Conservation (phyloP, 495 filamentous ascomycete species). For the Stereocaulon alpinum region DNA sequence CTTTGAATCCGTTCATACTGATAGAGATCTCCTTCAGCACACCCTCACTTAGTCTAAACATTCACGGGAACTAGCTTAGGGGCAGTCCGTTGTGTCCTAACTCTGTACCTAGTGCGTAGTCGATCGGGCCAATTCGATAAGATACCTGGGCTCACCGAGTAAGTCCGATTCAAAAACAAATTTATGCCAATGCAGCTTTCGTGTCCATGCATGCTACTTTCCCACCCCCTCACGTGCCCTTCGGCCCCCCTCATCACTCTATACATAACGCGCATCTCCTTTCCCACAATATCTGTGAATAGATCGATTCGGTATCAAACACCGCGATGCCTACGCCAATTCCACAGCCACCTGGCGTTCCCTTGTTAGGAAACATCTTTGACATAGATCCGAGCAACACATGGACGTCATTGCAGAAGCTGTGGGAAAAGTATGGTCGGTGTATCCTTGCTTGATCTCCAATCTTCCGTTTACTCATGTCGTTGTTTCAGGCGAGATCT, state of each 20-base stretch:
- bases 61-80: too few species aligned
- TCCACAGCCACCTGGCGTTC: conserved; percentile 55
- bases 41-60: too few species aligned
- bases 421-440: conserved; percentile 54
- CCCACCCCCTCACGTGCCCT: too few species aligned
- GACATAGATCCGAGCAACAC: conserved; percentile 52
- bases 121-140: too few species aligned
- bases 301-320: not conserved
- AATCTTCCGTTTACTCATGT: conserved; percentile 13
- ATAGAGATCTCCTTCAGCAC: too few species aligned
- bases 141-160: not conserved
- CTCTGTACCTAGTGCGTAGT: too few species aligned
- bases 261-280: not conserved
- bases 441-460: not conserved
- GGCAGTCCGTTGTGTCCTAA: too few species aligned
- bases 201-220: not conserved
- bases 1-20: too few species aligned
- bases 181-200: not conserved
- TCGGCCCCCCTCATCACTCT: not conserved
- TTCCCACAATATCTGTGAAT: not conserved
- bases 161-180: not conserved
- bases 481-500: conserved; percentile 48
- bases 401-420: conserved; percentile 49
- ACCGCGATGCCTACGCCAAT: conserved; percentile 38
- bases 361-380: conserved; percentile 57